A percentile compares a stretch with the other conserved stretches of the same genome.
Conservation (phyloP, 345 rosid genomes). For the Eucalyptus cloeziana region DNA sequence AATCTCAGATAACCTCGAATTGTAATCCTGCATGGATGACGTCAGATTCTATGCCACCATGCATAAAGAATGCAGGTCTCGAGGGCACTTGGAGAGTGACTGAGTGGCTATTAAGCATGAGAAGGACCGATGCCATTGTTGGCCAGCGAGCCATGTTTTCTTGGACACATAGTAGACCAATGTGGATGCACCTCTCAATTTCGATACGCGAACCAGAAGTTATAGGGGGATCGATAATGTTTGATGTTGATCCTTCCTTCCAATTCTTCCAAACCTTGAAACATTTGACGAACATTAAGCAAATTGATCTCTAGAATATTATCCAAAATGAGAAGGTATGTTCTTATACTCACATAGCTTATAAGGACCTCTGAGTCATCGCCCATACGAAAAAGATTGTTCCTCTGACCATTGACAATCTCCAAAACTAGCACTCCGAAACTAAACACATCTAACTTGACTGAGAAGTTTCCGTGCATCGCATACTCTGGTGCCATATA, state of each 20-base stretch:
- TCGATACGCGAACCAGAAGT: constrained; percentile 10
- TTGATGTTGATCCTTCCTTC: constrained; percentile 18
- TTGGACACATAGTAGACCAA: constrained; percentile 47
- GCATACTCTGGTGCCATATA: constrained; percentile 36
- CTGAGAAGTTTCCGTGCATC: constrained; percentile 27
- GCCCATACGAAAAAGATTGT: background rate
- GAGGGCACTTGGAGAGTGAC: constrained; percentile 26
- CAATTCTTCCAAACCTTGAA: constrained; percentile 49
- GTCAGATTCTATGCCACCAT: background rate
- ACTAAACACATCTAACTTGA: constrained; percentile 40
- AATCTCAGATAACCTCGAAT: background rate
- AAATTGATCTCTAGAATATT: background rate
- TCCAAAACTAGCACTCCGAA: constrained; percentile 36
- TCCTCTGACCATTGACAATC: constrained; percentile 27
- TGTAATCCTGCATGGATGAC: background rate
- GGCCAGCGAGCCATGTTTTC: constrained; percentile 28
- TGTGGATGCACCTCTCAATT: constrained; percentile 41
- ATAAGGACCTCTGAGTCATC: constrained; percentile 7
- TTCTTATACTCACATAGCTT: constrained; percentile 10
- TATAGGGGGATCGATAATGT: constrained; percentile 27
- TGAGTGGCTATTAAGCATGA: constrained; percentile 40
- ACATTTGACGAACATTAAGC: background rate
- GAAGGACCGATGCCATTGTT: constrained; percentile 27
- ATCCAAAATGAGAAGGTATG: background rate
- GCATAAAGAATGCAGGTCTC: constrained; percentile 21